Base-by-base conservation (phyloP, 208 protist species). In the Acanthamoeba rhysodes region DNA sequence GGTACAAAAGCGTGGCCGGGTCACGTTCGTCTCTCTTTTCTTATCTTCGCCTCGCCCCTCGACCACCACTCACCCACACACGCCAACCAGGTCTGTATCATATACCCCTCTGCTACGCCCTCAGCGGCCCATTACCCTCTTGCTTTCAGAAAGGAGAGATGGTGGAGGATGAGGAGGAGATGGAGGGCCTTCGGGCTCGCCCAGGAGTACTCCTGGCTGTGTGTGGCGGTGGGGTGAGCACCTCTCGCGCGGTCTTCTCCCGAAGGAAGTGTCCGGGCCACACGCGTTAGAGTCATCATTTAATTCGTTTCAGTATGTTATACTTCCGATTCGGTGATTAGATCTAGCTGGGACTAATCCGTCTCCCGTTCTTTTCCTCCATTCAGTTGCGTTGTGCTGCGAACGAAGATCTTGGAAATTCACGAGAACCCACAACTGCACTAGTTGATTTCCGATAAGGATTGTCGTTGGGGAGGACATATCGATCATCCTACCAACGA, bases 51-150 rank as follows among this genome's bases (percentile, higher is more conserved):
- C n/a, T n/a, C 27, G 20, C 24, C 27, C 62, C 57, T 64, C 24
- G 20, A 27, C 57, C 18, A 24, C 62, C 18, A 24, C 62, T 27
- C 62, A 68, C 62, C 62, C 62, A 68, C 62, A 68, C 55, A 59
- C 55, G 62, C 62, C 62, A 68, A 68, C 62, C 62, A 68, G 62
- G 62, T 68, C 62, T 68, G 62, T 68, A 68, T 68, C 24, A 59
- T 9, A 16, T 20, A 2, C 62, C 10, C 62, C 27, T 20, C 24
- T 9, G 2, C 27, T n/a, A 27, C 18, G 55, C 55, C 55, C 12
- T 59, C 62, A 22, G 8, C 24, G 24, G 22, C 16, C 27, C 62
- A 12, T 68, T 68, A 29, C 27, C 32, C 37, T 41, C 37, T 41
- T 64, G 20, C 24, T 12, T 64, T 18, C 55, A 22, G 16, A 16